Conservation (phyloP, 345 rosid species). For the Eucalyptus cloeziana region DNA sequence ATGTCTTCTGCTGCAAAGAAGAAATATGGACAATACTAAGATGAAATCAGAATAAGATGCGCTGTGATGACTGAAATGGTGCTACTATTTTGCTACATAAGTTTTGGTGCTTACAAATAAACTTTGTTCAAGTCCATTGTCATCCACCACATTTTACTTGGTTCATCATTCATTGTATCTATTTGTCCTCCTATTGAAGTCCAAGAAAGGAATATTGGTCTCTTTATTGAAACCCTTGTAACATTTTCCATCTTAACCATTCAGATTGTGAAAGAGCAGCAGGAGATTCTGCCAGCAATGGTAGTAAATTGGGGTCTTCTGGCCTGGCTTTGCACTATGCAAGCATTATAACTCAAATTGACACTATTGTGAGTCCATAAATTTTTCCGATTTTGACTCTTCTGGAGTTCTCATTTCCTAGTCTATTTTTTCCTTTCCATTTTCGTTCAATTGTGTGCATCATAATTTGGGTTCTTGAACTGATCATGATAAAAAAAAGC, state of each 20-base stretch:
- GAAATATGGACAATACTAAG: neutral
- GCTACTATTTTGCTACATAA: neutral
- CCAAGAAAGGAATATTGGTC: neutral
- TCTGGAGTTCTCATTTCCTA: neutral
- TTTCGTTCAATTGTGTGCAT: neutral
- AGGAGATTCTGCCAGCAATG: neutral
- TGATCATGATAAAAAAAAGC: neutral
- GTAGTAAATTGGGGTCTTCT: conserved; percentile 27
- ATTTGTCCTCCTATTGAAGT: neutral
- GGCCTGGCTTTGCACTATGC: conserved; percentile 45
- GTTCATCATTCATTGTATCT: neutral
- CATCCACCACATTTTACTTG: neutral
- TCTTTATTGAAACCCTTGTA: neutral
- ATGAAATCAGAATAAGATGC: neutral
- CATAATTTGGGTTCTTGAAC: neutral
- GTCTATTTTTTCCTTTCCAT: neutral
- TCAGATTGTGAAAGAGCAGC: conserved; percentile 42
- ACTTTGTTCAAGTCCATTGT: neutral
- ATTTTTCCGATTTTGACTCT: neutral
- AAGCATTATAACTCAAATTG: conserved; percentile 30
- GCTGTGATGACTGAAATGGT: neutral
- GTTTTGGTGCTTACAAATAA: neutral
- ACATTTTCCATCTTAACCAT: neutral
- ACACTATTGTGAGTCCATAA: conserved; percentile 24
- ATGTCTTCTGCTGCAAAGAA: neutral